phyloP scores from a whole-genome alignment of 2,329 filamentous ascomycete species.

The Raffaelea arxii region DNA sequence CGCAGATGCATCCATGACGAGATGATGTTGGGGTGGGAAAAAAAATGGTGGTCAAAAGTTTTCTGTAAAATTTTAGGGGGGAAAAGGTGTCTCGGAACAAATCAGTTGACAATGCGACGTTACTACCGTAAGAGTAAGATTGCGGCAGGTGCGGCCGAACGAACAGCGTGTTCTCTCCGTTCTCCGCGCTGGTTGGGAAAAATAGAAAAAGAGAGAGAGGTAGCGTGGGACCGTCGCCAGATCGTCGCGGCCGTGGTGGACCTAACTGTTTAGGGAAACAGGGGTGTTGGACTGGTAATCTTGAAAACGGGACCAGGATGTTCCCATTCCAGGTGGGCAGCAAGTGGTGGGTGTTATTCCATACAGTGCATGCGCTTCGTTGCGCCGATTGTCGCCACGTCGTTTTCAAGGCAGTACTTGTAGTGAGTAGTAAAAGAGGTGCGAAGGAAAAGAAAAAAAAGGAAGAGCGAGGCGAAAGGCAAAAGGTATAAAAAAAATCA shows the following conservation, averaged over 20 bases:
- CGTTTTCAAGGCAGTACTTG: not conserved
- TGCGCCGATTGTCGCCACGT: not conserved
- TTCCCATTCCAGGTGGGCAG: too few species aligned
- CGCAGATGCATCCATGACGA: conserved; percentile 5
- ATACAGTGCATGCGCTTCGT: too few species aligned
- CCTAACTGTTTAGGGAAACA: conserved; percentile 4
- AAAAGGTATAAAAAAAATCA: not conserved
- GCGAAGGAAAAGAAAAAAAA: not conserved
- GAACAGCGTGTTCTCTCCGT: not conserved
- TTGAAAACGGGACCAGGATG: conserved; percentile 7
- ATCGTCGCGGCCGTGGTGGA: conserved; percentile 9
- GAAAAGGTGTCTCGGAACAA: too few species aligned
- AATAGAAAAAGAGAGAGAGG: too few species aligned
- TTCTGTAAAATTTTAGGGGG: too few species aligned
- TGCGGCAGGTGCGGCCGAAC: not conserved
- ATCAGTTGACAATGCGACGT: too few species aligned
- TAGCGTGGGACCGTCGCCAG: conserved; percentile 10
- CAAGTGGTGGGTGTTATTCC: too few species aligned
- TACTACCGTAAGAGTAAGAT: too few species aligned
- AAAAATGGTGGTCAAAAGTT: too few species aligned
- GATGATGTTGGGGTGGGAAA: not conserved
- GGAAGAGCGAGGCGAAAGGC: not conserved
- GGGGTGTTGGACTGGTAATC: conserved; percentile 8
- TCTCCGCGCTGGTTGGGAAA: not conserved
- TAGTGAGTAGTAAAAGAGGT: not conserved